Evolutionary conservation across 2,329 filamentous ascomycete genomes (phyloP).

Genomic region (Dactylonectria estremocensis): DNA sequence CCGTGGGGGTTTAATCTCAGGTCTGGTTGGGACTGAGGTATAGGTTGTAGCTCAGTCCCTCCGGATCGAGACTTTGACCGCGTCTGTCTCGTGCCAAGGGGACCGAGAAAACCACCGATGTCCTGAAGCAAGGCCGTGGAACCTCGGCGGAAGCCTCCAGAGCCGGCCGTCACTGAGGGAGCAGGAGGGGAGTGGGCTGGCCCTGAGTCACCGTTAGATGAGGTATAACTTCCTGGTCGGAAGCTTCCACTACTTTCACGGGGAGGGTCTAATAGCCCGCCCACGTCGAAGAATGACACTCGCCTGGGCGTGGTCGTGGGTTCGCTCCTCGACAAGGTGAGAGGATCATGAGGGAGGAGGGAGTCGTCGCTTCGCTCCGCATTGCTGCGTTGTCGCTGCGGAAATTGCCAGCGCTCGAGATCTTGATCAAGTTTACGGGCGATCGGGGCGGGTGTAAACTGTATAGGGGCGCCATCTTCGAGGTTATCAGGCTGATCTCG

Average conservation of each 20-base stretch:
- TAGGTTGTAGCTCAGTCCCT: slow-evolving; percentile 62
- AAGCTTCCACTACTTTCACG: slow-evolving; percentile 51
- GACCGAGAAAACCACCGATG: slow-evolving; percentile 67
- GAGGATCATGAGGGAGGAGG: slow-evolving; percentile 55
- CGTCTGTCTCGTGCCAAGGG: slow-evolving; percentile 54
- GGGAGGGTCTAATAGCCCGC: slow-evolving; percentile 76
- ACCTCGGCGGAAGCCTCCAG: slow-evolving; percentile 65
- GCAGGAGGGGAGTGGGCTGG: slow-evolving; percentile 57
- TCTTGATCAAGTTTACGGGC: slow-evolving; percentile 51
- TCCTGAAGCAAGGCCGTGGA: slow-evolving; percentile 73
- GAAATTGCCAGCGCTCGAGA: slow-evolving; percentile 65
- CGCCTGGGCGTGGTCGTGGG: slow-evolving; percentile 48
- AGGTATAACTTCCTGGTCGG: slow-evolving; percentile 60
- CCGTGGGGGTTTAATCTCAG: slow-evolving; percentile 50
- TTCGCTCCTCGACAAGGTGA: slow-evolving; percentile 48
- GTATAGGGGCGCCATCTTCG: slow-evolving; percentile 47
- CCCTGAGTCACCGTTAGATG: slow-evolving; percentile 57
- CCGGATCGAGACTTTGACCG: slow-evolving; percentile 52
- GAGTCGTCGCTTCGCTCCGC: slow-evolving; percentile 63
- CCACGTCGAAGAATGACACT: slow-evolving; percentile 89
- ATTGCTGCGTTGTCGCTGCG: slow-evolving; percentile 56
- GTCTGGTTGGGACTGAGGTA: slow-evolving; percentile 59
- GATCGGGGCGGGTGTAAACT: slow-evolving; percentile 56
- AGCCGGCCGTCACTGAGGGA: slow-evolving; percentile 62
- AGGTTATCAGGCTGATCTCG: slow-evolving; percentile 55